phyloP scores from a whole-genome alignment of 208 protist genomes.

The Strigomonas culicis region DNA sequence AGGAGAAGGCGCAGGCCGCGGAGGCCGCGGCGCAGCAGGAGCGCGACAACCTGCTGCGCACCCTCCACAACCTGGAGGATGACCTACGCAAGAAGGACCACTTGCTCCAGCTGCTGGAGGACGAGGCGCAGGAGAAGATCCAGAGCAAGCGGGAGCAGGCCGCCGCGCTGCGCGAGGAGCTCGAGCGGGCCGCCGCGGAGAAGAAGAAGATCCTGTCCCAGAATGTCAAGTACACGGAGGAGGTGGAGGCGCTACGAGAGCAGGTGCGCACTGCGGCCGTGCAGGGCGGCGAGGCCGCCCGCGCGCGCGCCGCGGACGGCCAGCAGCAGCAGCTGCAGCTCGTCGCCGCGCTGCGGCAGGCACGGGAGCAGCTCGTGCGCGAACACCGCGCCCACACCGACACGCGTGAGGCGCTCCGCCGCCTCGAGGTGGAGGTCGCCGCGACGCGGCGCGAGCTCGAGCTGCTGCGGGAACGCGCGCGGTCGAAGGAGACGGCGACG shows the following conservation, averaged over 20 bases:
- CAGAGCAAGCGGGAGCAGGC: slow-evolving; percentile 65
- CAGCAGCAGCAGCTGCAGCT: slow-evolving; percentile 25
- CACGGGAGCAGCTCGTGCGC: slow-evolving; percentile 42
- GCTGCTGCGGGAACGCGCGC: background rate
- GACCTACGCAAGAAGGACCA: slow-evolving; percentile 56
- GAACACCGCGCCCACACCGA: too few species aligned
- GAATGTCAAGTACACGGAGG: slow-evolving; percentile 20
- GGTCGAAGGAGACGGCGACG: background rate
- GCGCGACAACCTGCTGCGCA: slow-evolving; percentile 69
- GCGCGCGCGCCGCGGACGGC: background rate
- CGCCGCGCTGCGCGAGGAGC: slow-evolving; percentile 40
- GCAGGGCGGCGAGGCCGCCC: background rate
- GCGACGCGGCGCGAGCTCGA: background rate
- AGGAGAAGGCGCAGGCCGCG: slow-evolving; percentile 22
- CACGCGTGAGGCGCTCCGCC: background rate
- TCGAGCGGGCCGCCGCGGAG: slow-evolving; percentile 24
- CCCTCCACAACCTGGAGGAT: slow-evolving; percentile 59
- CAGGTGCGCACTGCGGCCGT: background rate
- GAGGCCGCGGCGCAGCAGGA: slow-evolving; percentile 25
- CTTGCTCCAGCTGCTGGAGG: slow-evolving; percentile 51
- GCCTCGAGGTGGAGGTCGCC: background rate
- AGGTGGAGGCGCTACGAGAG: slow-evolving; percentile 4
- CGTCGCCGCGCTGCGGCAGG: slow-evolving; percentile 23
- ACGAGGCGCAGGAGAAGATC: slow-evolving; percentile 67
- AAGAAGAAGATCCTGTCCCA: slow-evolving; percentile 30